These are phyloP conservation scores for rapeseed (Brassica napus) DNA, from an alignment of 345 rosid genomes.

Conservation along the genomic window Da-Ae NC_063446.1:16345001-16345500, in stretches of 20 bases:
- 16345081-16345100: conserved; percentile 84
- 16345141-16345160: neutral
- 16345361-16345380: conserved; percentile 48
- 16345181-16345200: neutral
- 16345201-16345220: conserved; percentile 49
- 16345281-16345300: conserved; percentile 41
- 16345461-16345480: conserved; percentile 35
- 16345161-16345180: neutral
- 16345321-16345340: conserved; percentile 61
- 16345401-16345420: conserved; percentile 22
- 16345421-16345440: neutral
- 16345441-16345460: conserved; percentile 36
- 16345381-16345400: conserved; percentile 70
- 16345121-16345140: conserved; percentile 26
- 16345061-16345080: conserved; percentile 79
- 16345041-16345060: conserved; percentile 85
- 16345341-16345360: conserved; percentile 32
- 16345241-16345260: conserved; percentile 46
- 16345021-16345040: neutral
- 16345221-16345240: conserved; percentile 47
- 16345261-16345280: conserved; percentile 40
- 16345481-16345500: conserved; percentile 46
- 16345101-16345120: conserved; percentile 93
- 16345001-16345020: neutral
- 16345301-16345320: conserved; percentile 80